Evolutionary conservation across 2,329 filamentous ascomycete genomes (phyloP).

Genomic region (Exophiala bonariae): DNA sequence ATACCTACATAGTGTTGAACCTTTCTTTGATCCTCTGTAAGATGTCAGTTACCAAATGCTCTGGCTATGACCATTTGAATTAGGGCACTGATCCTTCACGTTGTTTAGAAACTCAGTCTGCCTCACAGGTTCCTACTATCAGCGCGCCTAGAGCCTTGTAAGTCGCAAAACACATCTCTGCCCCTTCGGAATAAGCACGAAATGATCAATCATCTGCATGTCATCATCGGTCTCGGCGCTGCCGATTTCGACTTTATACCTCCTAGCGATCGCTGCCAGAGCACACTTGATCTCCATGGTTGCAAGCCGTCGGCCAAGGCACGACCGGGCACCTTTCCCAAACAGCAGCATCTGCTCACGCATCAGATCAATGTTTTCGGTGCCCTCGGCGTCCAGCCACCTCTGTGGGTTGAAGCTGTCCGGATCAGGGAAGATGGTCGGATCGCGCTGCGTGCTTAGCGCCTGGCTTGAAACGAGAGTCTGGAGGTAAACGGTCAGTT

Average conservation of each 20-base stretch:
- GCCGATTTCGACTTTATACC: constrained; percentile 11
- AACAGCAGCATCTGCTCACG: constrained; percentile 20
- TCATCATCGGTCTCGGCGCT: constrained; percentile 4
- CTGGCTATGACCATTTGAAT: no score
- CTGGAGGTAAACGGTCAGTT: no score
- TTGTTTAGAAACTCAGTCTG: no score
- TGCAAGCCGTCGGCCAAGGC: constrained; percentile 16
- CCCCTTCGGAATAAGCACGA: constrained; percentile 19
- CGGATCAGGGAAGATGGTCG: constrained; percentile 36
- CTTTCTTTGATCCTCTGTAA: no score
- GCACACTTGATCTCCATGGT: constrained; percentile 21
- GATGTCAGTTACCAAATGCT: no score
- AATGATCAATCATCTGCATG: constrained; percentile 23
- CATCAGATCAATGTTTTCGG: constrained; percentile 2
- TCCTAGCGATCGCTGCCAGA: constrained; percentile 11
- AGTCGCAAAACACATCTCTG: constrained; percentile 17
- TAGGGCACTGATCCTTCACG: no score
- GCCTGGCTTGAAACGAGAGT: constrained; percentile 11
- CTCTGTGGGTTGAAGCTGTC: constrained; percentile 37
- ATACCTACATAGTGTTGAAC: no score
- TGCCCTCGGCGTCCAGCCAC: constrained; percentile 30
- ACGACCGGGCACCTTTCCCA: constrained; percentile 15
- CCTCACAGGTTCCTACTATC: no score
- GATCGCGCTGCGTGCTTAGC: constrained; percentile 17
- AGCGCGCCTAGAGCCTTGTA: constrained; percentile 8